Evolutionary conservation across 2,329 filamentous ascomycete species (phyloP).

Genomic region (Aspergillaceae sp.): DNA sequence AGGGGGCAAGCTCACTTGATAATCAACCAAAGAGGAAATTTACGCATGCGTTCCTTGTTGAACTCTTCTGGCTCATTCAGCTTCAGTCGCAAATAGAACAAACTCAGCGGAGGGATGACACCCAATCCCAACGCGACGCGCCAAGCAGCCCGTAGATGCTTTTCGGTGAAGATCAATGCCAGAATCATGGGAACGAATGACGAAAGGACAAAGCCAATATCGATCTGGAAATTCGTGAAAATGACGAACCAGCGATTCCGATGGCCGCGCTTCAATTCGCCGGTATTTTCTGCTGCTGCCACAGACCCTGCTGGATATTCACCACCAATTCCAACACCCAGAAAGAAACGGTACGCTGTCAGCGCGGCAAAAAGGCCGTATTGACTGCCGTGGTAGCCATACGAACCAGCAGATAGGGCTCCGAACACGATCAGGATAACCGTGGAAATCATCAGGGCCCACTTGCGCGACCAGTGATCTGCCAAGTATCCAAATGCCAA

Average conservation of each 20-base stretch:
- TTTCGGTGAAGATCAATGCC: constrained; percentile 49
- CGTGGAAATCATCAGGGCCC: constrained; percentile 72
- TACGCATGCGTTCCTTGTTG: constrained; percentile 59
- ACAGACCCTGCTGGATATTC: constrained; percentile 58
- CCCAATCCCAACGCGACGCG: constrained; percentile 71
- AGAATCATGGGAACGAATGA: constrained; percentile 66
- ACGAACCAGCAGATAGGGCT: constrained; percentile 66
- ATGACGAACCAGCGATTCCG: constrained; percentile 88
- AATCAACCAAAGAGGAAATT: constrained; percentile 45
- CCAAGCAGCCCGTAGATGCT: constrained; percentile 69
- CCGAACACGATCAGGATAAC: constrained; percentile 79
- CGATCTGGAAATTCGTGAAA: constrained; percentile 83
- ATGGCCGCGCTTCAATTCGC: constrained; percentile 69
- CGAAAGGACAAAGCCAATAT: constrained; percentile 72
- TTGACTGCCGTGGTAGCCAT: constrained; percentile 60
- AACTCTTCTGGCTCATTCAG: constrained; percentile 74
- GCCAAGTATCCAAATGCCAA: constrained; percentile 70
- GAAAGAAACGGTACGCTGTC: constrained; percentile 76
- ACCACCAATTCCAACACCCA: constrained; percentile 68
- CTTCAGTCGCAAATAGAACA: constrained; percentile 63
- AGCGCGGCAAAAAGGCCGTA: constrained; percentile 68
- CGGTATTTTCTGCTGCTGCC: constrained; percentile 72
- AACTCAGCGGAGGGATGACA: constrained; percentile 63
- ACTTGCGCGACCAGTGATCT: constrained; percentile 77
- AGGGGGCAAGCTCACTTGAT: constrained; percentile 31